phyloP scores from a whole-genome alignment of 2,329 filamentous ascomycete species.

The Aspergillus proliferans region DNA sequence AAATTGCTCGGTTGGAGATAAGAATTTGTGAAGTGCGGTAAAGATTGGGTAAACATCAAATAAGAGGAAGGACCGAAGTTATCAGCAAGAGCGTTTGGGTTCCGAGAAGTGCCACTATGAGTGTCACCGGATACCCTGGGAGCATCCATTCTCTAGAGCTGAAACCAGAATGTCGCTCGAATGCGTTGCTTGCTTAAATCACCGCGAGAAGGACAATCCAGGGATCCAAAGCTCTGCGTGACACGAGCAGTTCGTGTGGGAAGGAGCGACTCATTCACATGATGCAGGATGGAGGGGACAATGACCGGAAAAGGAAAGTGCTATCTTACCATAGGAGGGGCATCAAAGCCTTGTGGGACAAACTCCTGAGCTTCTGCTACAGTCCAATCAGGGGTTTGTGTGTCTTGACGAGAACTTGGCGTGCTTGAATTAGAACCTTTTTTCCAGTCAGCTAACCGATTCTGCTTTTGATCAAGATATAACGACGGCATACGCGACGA shows the following conservation, averaged over 20 bases:
- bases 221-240: neutral
- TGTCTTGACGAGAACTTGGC: slow-evolving; percentile 34
- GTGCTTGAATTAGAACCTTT: slow-evolving; percentile 38
- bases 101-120: slow-evolving; percentile 6
- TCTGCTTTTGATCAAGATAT: neutral
- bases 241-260: neutral
- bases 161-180: too few relatives aligned
- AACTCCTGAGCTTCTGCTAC: slow-evolving; percentile 43
- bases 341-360: slow-evolving; percentile 51
- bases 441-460: slow-evolving; percentile 16
- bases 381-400: slow-evolving; percentile 38
- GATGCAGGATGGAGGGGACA: neutral
- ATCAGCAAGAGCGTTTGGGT: slow-evolving; percentile 19
- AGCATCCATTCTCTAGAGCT: neutral
- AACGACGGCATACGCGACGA: slow-evolving; percentile 30
- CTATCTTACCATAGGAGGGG: slow-evolving; percentile 42
- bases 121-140: slow-evolving; percentile 1
- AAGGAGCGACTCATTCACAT: neutral
- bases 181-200: too few relatives aligned
- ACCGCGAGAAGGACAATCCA: too few relatives aligned
- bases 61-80: slow-evolving; percentile 13
- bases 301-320: slow-evolving; percentile 7
- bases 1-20: slow-evolving; percentile 1
- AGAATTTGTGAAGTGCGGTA: slow-evolving; percentile 3
- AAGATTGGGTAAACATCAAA: slow-evolving; percentile 4